Evolutionary conservation across 306 rosid species (phyloP), one percentile per base, ranked within the genome.

Genomic region (Rosa persica): DNA sequence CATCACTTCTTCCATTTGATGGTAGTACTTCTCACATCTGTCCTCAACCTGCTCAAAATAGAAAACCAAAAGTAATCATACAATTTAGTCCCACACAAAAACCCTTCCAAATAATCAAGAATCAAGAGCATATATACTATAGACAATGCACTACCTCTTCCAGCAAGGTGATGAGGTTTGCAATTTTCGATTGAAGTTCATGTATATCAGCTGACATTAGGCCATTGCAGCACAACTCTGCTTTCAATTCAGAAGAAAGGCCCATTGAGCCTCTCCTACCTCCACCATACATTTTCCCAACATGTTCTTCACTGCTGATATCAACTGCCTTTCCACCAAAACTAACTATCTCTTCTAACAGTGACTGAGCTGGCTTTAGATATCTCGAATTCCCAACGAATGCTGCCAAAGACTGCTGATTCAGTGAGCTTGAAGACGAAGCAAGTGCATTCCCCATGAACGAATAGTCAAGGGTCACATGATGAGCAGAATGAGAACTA

Each of bases 1-100:
- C 74, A 84, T 89, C 61, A 85, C 89, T 75, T 89, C 93, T 70
- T 87, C 91, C 97, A 93, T 84, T 86, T 93, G 92, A 79, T 87
- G 92, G 64, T 84, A 89, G 84, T 93, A 92, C 84, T 86, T 90
- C 82, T 88, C 95, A 44, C 81, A 86, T 80, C 95, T 84, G 7
- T 84, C 76, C 75, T 92, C 97, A 25, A 90, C 95, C 95, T 92
- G 85, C 74, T 4, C 23, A 16, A 30, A 30, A 30, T 30, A 30
- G 36, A 30, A 30, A 30, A 30, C 36, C 36, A 30, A 30, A 30
- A 83, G 39, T 55, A 6, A 39, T 0, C 7, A 4, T 39, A 39
- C 42, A 39, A 39, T 4, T 39, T 39, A 39, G 43, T 39, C 5
- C 43, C 43, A 39, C 7, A 39, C 7, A 39, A 6, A 39, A 39